Conservation (phyloP, 2,329 filamentous ascomycete genomes). For the Paraphaeosphaeria minitans region DNA sequence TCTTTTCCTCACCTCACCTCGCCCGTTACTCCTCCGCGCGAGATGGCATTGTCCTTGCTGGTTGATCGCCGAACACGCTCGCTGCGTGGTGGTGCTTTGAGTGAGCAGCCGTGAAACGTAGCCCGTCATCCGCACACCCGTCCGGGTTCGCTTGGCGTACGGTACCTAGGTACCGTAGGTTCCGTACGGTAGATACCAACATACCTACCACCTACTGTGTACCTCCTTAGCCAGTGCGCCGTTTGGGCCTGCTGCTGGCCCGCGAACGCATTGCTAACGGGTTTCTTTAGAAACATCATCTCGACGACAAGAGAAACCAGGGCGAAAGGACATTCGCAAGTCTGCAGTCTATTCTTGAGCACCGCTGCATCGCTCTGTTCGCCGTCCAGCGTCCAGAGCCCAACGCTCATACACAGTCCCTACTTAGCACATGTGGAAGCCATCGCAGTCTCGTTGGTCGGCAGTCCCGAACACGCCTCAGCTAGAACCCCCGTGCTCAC, state of each 20-base stretch:
- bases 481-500: constrained; percentile 11
- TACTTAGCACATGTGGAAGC: constrained; percentile 7
- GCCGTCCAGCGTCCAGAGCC: not conserved
- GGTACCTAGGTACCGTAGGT: too few species aligned
- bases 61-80: constrained; percentile 1
- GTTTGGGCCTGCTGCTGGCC: constrained; percentile 16
- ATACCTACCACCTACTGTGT: too few species aligned
- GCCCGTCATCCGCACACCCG: constrained; percentile 7
- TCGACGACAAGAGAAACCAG: constrained; percentile 10
- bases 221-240: constrained; percentile 2
- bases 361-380: not conserved
- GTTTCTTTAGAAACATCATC: constrained; percentile 28
- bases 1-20: constrained; percentile 12
- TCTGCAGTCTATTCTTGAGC: constrained; percentile 6
- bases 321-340: not conserved
- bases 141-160: constrained; percentile 19
- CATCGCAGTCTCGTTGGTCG: constrained; percentile 9
- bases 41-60: constrained; percentile 6
- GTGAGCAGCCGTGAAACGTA: constrained; percentile 3
- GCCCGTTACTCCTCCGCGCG: not conserved
- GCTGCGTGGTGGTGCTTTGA: constrained; percentile 10
- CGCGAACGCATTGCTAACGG: constrained; percentile 10
- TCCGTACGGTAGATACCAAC: too few species aligned
- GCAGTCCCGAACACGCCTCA: constrained; percentile 13
- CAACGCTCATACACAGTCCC: not conserved